Conservation (phyloP, 192 early-diverging fungal species). For the Coemansia sp. region DNA sequence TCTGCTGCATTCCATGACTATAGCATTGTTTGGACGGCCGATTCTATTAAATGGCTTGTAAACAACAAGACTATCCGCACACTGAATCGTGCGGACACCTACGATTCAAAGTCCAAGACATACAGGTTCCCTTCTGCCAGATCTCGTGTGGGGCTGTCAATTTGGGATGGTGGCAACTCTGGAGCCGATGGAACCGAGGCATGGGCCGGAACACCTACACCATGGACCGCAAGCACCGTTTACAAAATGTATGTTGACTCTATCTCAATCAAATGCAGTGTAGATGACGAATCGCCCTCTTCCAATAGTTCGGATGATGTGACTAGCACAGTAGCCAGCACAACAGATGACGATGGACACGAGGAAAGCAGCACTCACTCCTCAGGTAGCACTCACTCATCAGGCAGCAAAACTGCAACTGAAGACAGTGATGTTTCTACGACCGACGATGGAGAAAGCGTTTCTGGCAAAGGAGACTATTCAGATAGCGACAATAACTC, state of each 20-base stretch:
- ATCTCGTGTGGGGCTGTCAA: slow-evolving; percentile 59
- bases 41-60: slow-evolving; percentile 59
- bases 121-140: slow-evolving; percentile 57
- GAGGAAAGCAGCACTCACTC: too few relatives aligned
- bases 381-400: too few relatives aligned
- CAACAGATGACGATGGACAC: too few relatives aligned
- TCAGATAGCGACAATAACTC: too few relatives aligned
- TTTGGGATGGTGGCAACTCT: slow-evolving; percentile 68
- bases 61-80: slow-evolving; percentile 59
- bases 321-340: neutral
- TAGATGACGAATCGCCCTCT: neutral
- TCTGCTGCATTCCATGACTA: slow-evolving; percentile 60
- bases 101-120: slow-evolving; percentile 33
- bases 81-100: slow-evolving; percentile 53
- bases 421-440: too few relatives aligned
- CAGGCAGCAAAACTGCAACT: too few relatives aligned
- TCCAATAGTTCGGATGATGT: neutral
- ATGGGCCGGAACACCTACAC: slow-evolving; percentile 65
- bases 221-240: slow-evolving; percentile 43
- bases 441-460: too few relatives aligned
- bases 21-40: slow-evolving; percentile 62
- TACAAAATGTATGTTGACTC: slow-evolving; percentile 61
- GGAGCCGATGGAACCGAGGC: slow-evolving; percentile 56
- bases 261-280: slow-evolving; percentile 54
- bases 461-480: too few relatives aligned